Conservation (phyloP, 2,329 filamentous ascomycete genomes). For the Monilinia aucupariae region DNA sequence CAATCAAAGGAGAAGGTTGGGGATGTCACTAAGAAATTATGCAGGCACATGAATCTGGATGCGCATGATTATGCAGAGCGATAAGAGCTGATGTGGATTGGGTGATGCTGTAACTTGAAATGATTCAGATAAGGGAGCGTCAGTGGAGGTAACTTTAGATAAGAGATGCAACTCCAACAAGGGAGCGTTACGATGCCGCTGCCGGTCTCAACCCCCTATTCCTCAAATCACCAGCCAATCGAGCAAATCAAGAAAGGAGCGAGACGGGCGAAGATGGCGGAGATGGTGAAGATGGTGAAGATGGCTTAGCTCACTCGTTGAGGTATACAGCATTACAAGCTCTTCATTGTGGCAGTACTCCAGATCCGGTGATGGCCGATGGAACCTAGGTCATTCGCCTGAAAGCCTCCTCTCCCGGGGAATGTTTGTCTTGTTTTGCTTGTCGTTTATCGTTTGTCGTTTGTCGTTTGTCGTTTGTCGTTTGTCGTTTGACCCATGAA, state of each 20-base stretch:
- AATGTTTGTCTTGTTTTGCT: background rate
- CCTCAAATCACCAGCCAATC: too few relatives aligned
- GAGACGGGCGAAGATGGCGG: background rate
- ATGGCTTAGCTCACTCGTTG: background rate
- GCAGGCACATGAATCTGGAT: conserved; percentile 9
- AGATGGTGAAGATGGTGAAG: background rate
- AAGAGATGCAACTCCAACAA: background rate
- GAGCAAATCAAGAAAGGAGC: background rate
- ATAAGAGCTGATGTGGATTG: conserved; percentile 5
- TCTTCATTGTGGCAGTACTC: background rate
- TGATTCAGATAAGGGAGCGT: background rate
- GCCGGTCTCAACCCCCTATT: conserved; percentile 10
- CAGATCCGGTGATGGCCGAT: background rate
- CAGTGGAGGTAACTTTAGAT: background rate
- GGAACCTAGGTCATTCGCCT: background rate
- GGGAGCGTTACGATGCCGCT: background rate
- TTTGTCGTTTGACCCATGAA: background rate
- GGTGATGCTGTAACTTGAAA: background rate
- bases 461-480: background rate
- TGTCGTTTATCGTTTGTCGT: too few relatives aligned
- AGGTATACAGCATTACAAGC: too few relatives aligned
- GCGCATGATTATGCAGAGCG: conserved; percentile 10
- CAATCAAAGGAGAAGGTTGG: too few relatives aligned
- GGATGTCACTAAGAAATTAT: too few relatives aligned
- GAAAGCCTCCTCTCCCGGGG: background rate